These are phyloP conservation scores for Przewalskia tangutica DNA, from an alignment of 257 asterid genomes.

Conservation along the genomic window DNA sequence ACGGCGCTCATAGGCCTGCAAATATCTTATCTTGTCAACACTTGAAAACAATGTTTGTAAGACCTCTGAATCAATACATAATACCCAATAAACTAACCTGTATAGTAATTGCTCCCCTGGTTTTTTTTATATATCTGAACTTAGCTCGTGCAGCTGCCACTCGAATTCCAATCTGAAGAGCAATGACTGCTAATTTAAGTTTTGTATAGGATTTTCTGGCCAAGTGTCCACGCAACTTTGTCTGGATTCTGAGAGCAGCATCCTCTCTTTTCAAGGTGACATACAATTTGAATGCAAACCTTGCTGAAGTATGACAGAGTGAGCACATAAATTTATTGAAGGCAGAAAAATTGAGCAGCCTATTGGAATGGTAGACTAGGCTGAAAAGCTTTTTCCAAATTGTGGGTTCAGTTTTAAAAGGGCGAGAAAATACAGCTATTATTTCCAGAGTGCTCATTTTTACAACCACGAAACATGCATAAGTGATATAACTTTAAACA, in stretches of 20 bases:
- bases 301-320: slow-evolving; percentile 35
- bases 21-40: slow-evolving; percentile 18
- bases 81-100: slow-evolving; percentile 47
- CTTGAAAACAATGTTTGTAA: neutral
- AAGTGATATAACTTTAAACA: neutral
- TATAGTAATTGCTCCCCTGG: slow-evolving; percentile 53
- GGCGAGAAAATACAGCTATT: neutral
- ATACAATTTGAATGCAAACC: slow-evolving; percentile 55
- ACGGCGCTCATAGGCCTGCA: slow-evolving; percentile 83
- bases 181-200: slow-evolving; percentile 43
- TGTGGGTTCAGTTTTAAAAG: neutral
- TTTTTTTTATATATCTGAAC: slow-evolving; percentile 54
- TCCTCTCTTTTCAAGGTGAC: slow-evolving; percentile 56
- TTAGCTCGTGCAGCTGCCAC: slow-evolving; percentile 65
- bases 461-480: neutral
- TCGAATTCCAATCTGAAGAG: slow-evolving; percentile 72
- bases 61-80: slow-evolving; percentile 10
- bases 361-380: neutral
- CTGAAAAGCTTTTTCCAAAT: neutral
- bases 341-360: neutral
- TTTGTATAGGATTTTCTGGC: slow-evolving; percentile 47
- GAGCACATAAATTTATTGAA: neutral
- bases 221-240: slow-evolving; percentile 59
- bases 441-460: neutral
- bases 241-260: slow-evolving; percentile 78